These are phyloP conservation scores for Sporothrix mexicana DNA, from an alignment of 2,329 filamentous ascomycete species.

Conservation along the genomic window DNA sequence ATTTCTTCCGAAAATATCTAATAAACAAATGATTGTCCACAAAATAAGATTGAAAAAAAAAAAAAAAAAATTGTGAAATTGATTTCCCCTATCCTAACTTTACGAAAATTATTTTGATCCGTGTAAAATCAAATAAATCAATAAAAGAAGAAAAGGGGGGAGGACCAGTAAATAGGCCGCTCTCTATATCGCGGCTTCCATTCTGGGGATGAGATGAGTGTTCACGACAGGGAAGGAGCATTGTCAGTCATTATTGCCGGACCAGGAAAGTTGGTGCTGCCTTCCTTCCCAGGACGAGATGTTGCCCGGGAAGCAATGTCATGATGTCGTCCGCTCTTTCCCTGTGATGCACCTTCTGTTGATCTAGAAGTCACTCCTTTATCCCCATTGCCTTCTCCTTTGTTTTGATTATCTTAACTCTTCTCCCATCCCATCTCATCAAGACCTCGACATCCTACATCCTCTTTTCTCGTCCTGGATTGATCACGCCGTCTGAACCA, in stretches of 20 bases:
- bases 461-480: background rate
- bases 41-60: too few species aligned
- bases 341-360: background rate
- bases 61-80: too few species aligned
- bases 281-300: background rate
- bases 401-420: background rate
- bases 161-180: too few species aligned
- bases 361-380: background rate
- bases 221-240: background rate
- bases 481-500: background rate
- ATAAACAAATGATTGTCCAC: background rate
- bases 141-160: background rate
- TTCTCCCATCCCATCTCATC: background rate
- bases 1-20: background rate
- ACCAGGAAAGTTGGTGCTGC: background rate
- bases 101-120: too few species aligned
- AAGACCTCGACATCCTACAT: constrained; percentile 7
- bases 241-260: background rate
- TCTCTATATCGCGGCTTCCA: background rate
- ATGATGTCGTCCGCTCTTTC: background rate
- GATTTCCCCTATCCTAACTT: too few species aligned
- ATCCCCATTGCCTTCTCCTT: background rate
- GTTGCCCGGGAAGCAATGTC: background rate
- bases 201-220: background rate
- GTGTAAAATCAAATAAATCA: background rate